phyloP scores from a whole-genome alignment of 106 monocot species.

The Hemerocallis citrina region DNA sequence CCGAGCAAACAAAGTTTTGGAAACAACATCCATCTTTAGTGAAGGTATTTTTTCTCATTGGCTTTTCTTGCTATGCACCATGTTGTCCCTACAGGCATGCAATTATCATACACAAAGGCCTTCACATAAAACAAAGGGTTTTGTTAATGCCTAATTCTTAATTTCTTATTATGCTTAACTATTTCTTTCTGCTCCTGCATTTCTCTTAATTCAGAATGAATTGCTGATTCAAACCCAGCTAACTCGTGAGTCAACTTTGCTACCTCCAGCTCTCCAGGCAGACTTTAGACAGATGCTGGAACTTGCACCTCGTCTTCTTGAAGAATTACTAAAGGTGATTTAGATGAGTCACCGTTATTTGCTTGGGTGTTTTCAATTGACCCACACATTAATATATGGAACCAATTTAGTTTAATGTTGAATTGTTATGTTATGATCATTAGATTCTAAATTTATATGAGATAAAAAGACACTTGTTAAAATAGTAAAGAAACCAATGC shows the following conservation, averaged over 20 bases:
- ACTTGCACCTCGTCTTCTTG: conserved; percentile 87
- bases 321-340: conserved; percentile 75
- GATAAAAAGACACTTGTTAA: too few relatives aligned
- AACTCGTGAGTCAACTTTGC: conserved; percentile 40
- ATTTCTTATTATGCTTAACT: too few relatives aligned
- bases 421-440: too few relatives aligned
- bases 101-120: not conserved
- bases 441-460: too few relatives aligned
- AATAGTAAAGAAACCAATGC: too few relatives aligned
- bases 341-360: not conserved
- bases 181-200: not conserved
- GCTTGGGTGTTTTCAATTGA: not conserved
- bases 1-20: conserved; percentile 96
- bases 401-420: too few relatives aligned
- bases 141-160: not conserved
- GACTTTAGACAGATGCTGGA: conserved; percentile 78
- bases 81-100: not conserved
- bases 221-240: conserved; percentile 75
- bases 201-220: conserved; percentile 52
- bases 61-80: not conserved
- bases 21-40: conserved; percentile 88
- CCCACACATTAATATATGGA: too few relatives aligned
- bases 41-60: conserved; percentile 41
- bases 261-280: conserved; percentile 44
- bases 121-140: not conserved